Evolutionary conservation across 2,329 filamentous ascomycete species (phyloP), one percentile per base, ranked within the genome.

Genomic region (Albifimbria verrucaria): DNA sequence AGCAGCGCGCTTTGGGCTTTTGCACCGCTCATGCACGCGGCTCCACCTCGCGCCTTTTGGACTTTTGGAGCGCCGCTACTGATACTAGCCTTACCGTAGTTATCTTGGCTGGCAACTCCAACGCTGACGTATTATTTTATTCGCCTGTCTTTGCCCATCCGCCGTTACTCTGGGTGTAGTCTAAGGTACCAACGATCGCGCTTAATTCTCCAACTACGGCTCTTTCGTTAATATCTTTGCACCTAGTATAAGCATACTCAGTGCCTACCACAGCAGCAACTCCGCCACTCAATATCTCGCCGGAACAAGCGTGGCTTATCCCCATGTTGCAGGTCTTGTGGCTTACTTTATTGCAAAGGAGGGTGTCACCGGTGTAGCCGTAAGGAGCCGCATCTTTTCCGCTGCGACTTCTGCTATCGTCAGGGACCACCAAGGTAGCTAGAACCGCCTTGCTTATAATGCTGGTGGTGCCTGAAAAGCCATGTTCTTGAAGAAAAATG

Each of bases 251-350:
- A 23, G 11, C 6, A n/a, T 46, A 11, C 18, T 46, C n/a, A 46
- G 43, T 23, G 21, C 43, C 9, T 51, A 41, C 0, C 17, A 51
- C 20, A 7, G 26, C 0, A 49, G 24, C 15, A 51, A 56, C 36
- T 25, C 53, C n/a, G 12, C 41, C 10, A 59, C 24, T 10, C 0
- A 11, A 1, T 52, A 53, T 11, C 25, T 26, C 3, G 44, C 53
- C 2, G 58, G 58, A 1, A 60, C 55, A 1, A 64, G 49, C 21
- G 58, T 59, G 57, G 80, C 83, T 11, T 74, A 76, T 1, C 84
- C 83, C 0, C 82, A 86, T 60, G 76, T 87, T 44, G 77, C 80
- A 28, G 84, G 84, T n/a, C 69, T 87, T 1, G 81, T 80, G 6
- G 81, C 81, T 5, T 87, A 86, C 64, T 68, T 87, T 3, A 80